Evolutionary conservation across 1,284 basidiomycete genomes (phyloP), one percentile per base, ranked within the genome.

Genomic region (Ceratobasidium sp.): DNA sequence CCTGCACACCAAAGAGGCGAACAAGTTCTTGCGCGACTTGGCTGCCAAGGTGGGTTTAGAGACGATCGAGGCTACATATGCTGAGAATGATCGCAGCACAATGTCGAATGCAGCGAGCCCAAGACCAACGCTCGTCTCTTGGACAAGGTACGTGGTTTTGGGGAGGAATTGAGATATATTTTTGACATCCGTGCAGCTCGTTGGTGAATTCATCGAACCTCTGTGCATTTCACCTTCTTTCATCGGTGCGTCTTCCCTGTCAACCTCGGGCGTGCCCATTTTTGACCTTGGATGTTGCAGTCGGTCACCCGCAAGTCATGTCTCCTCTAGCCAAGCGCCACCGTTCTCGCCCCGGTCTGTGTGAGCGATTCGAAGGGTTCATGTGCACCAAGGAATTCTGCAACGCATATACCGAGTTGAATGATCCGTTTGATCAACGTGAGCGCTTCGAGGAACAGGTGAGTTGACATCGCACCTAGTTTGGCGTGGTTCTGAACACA

Each of bases 271-370:
- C 39, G 23, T 52, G 23, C 33, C 21, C 25, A n/a, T 53, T 13
- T n/a, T 47, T 21, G 33, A n/a, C 50, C 54, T 41, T 25, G 23
- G 1, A 56, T 39, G 23, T 57, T 67, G 2, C 74, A 89, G 93
- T 95, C 71, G 97, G 96, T 27, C 96, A 99, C 80, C 96, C 96
- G 49, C 95, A 98, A 82, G 93, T 99, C 75, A 99, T 99, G 96
- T 98, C 95, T 2, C 96, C 96, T 7, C 86, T 99, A 23, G 97
- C 96, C 77, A 98, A 98, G 82, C 92, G 90, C 84, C 93, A 97
- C 79, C 90, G 95, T 71, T 92, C 90, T 19, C 87, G 92, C 52
- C 90, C 93, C 0, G 97, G 97, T 49, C 84, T 99, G 11, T 98
- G 95, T 79, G 96, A 99, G 80, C 92, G 96, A 16, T 99, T 99